Evolutionary conservation across 768 basidiomycete genomes (phyloP), one percentile per base, ranked within the genome.

Genomic region (Calocera cornea): DNA sequence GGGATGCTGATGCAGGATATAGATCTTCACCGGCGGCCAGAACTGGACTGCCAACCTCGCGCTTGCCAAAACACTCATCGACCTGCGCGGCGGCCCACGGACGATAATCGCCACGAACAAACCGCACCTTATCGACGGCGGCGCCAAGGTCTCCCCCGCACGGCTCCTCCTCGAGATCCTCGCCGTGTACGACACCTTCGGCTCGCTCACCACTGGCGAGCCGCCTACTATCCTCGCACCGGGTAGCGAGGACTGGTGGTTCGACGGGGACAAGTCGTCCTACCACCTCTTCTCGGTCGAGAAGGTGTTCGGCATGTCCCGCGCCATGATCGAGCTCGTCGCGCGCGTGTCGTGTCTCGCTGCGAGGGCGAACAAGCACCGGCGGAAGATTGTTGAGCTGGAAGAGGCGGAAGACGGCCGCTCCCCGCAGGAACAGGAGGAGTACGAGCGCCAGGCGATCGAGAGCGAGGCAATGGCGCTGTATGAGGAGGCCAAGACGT

Each of bases 11-110:
- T 50, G 73, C 72, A 38, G 67, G 72, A 44, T 69, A 72, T 74
- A 82, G 78, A 82, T 80, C 67, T 79, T 81, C 71, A 76, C 78
- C 38, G 79, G 78, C 47, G 78, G 78, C 64, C 75, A 73, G 27
- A 77, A 78, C 34, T 80, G 77, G 77, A 60, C 69, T 65, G 76
- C 76, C 49, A 79, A 78, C 70, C 73, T 80, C 67, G 75, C 74
- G 24, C 69, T 79, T 44, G 78, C 77, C 24, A 78, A 78, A 70
- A 74, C 71, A 33, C 71, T 80, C 50, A 76, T 80, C 66, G 73
- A 76, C 68, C 69, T 78, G 74, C 79, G 79, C 66, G 82, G 82
- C 50, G 78, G 80, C 63, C 80, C 79, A 12, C 77, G 77, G 19
- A 77, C 72, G 27, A 76, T 79, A 66, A 68, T 79, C 50, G 74